A percentile compares a stretch with the other conserved stretches of the same genome.
phyloP scores from a whole-genome alignment of 2,329 filamentous ascomycete species.

The Botrytis aclada region DNA sequence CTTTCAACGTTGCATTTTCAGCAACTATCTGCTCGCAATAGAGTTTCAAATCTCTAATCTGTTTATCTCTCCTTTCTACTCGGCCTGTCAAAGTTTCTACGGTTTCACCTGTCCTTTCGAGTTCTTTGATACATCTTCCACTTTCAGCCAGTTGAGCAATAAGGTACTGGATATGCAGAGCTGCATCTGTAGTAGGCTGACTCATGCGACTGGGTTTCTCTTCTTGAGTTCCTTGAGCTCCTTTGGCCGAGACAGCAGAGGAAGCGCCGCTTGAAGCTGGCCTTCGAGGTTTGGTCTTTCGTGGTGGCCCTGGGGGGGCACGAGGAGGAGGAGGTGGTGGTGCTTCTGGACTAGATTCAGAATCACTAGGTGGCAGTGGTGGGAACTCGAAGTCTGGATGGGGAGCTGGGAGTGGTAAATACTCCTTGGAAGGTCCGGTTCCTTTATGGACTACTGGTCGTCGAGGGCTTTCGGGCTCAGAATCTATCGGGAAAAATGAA shows the following conservation, averaged over 20 bases:
- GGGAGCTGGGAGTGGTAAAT: background rate
- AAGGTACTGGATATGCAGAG: slow-evolving; percentile 14
- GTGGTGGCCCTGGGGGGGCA: background rate
- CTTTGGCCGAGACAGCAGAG: background rate
- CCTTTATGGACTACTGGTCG: too few species aligned
- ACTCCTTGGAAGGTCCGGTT: background rate
- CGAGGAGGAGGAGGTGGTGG: background rate
- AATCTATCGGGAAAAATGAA: slow-evolving; percentile 6
- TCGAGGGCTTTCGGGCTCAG: slow-evolving; percentile 3
- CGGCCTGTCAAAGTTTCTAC: background rate
- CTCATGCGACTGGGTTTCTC: background rate
- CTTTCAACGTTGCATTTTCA: background rate
- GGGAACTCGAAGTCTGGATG: background rate
- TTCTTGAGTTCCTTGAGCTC: background rate
- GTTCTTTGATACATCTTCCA: background rate
- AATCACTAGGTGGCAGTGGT: background rate
- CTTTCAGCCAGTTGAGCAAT: background rate
- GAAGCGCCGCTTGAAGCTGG: too few species aligned
- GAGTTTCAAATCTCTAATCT: background rate
- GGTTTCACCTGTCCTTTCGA: background rate
- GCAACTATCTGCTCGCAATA: background rate
- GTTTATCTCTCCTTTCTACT: background rate
- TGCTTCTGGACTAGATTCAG: background rate
- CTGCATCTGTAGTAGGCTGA: background rate
- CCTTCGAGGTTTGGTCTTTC: background rate